Evolutionary conservation across 352 stramenopile genomes (phyloP).

Genomic region (Phytopythium mirpurense): DNA sequence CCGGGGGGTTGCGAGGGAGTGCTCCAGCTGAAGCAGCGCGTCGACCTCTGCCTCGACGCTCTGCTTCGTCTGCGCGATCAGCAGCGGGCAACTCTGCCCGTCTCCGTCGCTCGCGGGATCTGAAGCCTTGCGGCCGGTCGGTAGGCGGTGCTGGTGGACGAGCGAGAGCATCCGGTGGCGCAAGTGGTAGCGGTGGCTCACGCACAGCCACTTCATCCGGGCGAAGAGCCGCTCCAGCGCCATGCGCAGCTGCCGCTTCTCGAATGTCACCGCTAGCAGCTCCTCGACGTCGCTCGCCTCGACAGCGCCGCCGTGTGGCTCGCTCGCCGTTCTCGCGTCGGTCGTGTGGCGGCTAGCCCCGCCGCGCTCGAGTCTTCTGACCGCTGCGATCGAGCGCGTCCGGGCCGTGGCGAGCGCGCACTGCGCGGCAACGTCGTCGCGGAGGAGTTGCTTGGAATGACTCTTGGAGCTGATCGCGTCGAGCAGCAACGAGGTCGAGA

Average conservation of each 20-base stretch:
- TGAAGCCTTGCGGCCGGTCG: background rate
- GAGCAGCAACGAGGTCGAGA: background rate
- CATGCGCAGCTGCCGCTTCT: constrained; percentile 15
- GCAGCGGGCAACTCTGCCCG: constrained; percentile 43
- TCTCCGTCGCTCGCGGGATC: constrained; percentile 9
- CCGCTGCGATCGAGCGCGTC: constrained; percentile 8
- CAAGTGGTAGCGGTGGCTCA: constrained; percentile 47
- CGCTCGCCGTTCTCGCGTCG: background rate
- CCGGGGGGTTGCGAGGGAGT: constrained; percentile 7
- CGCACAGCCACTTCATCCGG: constrained; percentile 37
- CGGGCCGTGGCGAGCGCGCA: constrained; percentile 5
- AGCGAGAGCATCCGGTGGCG: constrained; percentile 47
- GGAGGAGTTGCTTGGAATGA: background rate
- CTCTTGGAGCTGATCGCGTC: background rate
- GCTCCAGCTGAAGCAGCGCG: constrained; percentile 12
- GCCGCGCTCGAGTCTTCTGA: background rate
- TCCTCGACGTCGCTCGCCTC: constrained; percentile 10
- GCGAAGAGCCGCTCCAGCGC: constrained; percentile 33
- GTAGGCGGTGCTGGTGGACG: constrained; percentile 24
- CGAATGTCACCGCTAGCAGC: constrained; percentile 27
- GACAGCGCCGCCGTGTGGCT: background rate
- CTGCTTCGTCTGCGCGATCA: constrained; percentile 21
- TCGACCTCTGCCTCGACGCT: constrained; percentile 25
- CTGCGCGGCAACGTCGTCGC: background rate
- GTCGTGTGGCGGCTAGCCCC: too few relatives aligned